phyloP scores from a whole-genome alignment of 495 filamentous ascomycete species.

The Physcia stellaris region DNA sequence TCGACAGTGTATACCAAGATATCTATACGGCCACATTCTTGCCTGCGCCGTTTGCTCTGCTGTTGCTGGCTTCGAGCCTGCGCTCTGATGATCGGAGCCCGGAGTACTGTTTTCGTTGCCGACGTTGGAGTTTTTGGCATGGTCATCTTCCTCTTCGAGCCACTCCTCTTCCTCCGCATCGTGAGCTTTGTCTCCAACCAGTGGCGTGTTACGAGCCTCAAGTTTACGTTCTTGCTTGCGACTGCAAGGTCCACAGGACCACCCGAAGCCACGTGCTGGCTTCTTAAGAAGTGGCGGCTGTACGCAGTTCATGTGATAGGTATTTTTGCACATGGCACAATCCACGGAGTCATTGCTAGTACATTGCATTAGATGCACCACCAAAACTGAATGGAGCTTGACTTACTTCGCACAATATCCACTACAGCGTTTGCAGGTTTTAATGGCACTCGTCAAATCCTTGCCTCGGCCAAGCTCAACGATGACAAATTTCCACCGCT shows the following conservation, averaged over 20 bases:
- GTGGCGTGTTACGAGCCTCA: constrained; percentile 79
- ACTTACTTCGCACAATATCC: constrained; percentile 81
- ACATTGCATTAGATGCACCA: not conserved
- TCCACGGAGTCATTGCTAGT: constrained; percentile 84
- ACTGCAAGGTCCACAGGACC: constrained; percentile 93
- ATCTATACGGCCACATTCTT: constrained; percentile 91
- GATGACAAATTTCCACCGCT: constrained; percentile 88
- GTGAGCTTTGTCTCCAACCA: constrained; percentile 32
- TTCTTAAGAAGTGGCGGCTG: constrained; percentile 88
- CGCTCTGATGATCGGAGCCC: constrained; percentile 33
- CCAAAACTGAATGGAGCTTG: not conserved
- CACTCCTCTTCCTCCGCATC: constrained; percentile 72
- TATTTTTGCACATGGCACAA: constrained; percentile 85
- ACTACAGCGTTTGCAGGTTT: constrained; percentile 83
- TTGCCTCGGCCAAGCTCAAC: constrained; percentile 85
- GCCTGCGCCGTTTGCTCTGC: constrained; percentile 85
- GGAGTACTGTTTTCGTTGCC: constrained; percentile 46
- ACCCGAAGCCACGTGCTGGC: constrained; percentile 92
- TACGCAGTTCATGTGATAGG: constrained; percentile 98
- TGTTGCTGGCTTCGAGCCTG: constrained; percentile 55
- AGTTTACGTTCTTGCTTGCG: constrained; percentile 85
- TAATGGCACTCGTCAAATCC: constrained; percentile 91
- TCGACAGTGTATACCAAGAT: constrained; percentile 88
- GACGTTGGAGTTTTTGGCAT: constrained; percentile 32
- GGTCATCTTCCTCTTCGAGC: constrained; percentile 60